Evolutionary conservation across 2,329 filamentous ascomycete genomes (phyloP).

Genomic region (Dryadomyces quercivorus): DNA sequence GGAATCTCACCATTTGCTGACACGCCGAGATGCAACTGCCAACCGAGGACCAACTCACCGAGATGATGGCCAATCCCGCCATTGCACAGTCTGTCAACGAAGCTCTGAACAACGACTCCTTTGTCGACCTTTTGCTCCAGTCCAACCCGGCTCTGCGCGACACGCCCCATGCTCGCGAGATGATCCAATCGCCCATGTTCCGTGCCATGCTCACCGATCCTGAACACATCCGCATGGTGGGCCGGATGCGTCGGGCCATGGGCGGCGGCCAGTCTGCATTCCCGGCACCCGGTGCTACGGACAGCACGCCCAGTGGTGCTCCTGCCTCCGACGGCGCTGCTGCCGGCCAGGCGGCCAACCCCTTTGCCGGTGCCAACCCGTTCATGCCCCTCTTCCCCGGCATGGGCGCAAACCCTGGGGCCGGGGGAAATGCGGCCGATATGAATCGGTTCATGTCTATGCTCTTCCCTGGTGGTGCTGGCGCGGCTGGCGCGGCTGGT

Average conservation of each 20-base stretch:
- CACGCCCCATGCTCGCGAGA: slow-evolving; percentile 65
- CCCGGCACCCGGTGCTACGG: slow-evolving; percentile 82
- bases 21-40: slow-evolving; percentile 74
- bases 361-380: slow-evolving; percentile 20
- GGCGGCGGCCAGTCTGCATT: slow-evolving; percentile 50
- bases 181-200: slow-evolving; percentile 81
- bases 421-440: not conserved
- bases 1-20: not conserved
- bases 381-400: not conserved
- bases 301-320: slow-evolving; percentile 57
- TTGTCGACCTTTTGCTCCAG: slow-evolving; percentile 90
- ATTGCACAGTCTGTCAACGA: slow-evolving; percentile 84
- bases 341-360: slow-evolving; percentile 18
- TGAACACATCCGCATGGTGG: slow-evolving; percentile 66
- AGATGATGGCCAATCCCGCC: slow-evolving; percentile 80
- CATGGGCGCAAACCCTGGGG: slow-evolving; percentile 10
- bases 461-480: not conserved
- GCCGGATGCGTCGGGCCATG: slow-evolving; percentile 68
- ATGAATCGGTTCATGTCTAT: not conserved
- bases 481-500: slow-evolving; percentile 13
- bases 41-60: slow-evolving; percentile 67
- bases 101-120: slow-evolving; percentile 85
- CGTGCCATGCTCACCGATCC: slow-evolving; percentile 90
- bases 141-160: slow-evolving; percentile 72
- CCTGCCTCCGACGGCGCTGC: slow-evolving; percentile 16